Evolutionary conservation across 306 rosid genomes (phyloP).

Genomic region (Vigna mungo): DNA sequence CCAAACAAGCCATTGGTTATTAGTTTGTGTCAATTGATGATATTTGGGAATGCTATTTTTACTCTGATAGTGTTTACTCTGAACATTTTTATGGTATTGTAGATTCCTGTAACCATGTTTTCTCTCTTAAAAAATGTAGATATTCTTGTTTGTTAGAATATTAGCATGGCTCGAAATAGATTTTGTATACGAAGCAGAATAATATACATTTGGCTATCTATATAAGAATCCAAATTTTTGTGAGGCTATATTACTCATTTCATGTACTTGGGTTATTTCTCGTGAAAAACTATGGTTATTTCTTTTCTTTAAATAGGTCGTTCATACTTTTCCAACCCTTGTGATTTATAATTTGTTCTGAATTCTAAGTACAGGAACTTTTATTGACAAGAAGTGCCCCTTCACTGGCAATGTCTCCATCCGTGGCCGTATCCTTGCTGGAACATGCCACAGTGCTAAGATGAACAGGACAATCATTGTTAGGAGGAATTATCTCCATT

Average conservation of each 20-base stretch:
- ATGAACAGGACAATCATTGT: conserved; percentile 81
- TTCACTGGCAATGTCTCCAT: conserved; percentile 80
- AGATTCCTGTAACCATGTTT: background rate
- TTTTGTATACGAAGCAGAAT: background rate
- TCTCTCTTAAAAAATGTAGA: background rate
- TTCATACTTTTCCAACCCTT: background rate
- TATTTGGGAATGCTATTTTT: no score
- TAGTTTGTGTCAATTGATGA: background rate
- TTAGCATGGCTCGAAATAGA: background rate
- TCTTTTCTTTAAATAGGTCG: background rate
- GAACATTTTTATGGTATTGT: background rate
- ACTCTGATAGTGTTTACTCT: background rate
- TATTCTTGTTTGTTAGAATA: background rate
- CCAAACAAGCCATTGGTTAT: background rate
- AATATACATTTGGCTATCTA: background rate
- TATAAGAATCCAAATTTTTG: background rate
- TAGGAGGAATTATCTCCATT: conserved; percentile 81
- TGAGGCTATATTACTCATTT: background rate
- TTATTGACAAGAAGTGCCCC: conserved; percentile 87
- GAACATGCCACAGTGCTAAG: conserved; percentile 92
- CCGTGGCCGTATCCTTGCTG: conserved; percentile 81
- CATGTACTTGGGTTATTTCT: background rate
- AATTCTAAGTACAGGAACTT: conserved; percentile 58
- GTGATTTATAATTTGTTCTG: background rate
- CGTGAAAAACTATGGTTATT: background rate